A percentile compares a stretch with the other conserved stretches of the same genome.
phyloP scores from a whole-genome alignment of 306 rosid species.

The Abrus precatorius region DNA sequence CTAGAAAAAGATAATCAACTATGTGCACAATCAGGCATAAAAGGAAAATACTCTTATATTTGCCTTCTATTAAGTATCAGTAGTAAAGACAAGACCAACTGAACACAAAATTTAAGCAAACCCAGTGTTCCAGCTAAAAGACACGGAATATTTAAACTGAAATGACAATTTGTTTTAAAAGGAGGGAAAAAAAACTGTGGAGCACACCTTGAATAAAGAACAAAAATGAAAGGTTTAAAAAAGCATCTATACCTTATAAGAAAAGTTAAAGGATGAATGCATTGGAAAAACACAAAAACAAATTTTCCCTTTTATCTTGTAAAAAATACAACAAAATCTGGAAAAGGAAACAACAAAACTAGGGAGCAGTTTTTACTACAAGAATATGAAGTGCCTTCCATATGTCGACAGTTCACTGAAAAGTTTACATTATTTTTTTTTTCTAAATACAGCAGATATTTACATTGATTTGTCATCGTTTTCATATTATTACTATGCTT shows the following conservation, averaged over 20 bases:
- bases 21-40: constrained; percentile 42
- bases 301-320: not conserved
- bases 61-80: constrained; percentile 38
- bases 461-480: no score
- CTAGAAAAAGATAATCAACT: constrained; percentile 49
- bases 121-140: constrained; percentile 5
- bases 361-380: not conserved
- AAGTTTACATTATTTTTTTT: not conserved
- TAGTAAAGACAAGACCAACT: constrained; percentile 7
- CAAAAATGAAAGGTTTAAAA: constrained; percentile 2
- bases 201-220: not conserved
- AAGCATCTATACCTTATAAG: constrained; percentile 16
- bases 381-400: not conserved
- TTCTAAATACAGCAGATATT: no score
- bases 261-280: constrained; percentile 13
- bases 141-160: not conserved
- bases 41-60: constrained; percentile 23
- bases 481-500: no score
- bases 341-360: not conserved
- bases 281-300: not conserved
- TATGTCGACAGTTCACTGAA: not conserved
- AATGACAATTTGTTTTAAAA: not conserved
- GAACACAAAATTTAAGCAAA: constrained; percentile 12
- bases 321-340: not conserved
- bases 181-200: not conserved